Percentiles rank a stretch among this genome's conserved stretches.
phyloP scores from a whole-genome alignment of 208 protist genomes.

The Trypanosomatidae sp. region DNA sequence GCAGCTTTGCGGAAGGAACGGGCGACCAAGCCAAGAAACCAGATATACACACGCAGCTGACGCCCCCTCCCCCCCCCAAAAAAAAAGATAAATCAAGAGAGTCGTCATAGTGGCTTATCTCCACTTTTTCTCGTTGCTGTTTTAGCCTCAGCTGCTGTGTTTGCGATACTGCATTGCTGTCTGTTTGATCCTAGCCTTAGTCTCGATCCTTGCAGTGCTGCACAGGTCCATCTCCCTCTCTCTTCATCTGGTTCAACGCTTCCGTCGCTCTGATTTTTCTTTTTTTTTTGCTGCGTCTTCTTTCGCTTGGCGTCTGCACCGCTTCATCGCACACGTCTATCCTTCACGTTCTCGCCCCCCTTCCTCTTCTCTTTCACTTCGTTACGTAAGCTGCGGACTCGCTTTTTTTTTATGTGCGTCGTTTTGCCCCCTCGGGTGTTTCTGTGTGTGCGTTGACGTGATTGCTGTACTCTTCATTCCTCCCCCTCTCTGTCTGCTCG shows the following conservation, averaged over 20 bases:
- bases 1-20: not conserved
- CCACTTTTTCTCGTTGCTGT: not conserved
- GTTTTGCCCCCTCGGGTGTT: not conserved
- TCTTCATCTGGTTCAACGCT: not conserved
- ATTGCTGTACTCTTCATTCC: constrained; percentile 1
- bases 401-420: not conserved
- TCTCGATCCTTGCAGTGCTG: not conserved
- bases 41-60: not conserved
- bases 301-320: not conserved
- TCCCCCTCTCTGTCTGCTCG: not conserved
- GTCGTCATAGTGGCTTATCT: not conserved
- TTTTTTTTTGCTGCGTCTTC: not conserved
- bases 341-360: not conserved
- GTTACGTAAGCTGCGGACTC: not conserved
- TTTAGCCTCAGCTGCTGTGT: not conserved
- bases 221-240: not conserved
- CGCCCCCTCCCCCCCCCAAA: not conserved
- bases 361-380: not conserved
- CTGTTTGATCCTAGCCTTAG: not conserved
- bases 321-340: not conserved
- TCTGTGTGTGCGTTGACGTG: not conserved
- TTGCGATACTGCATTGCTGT: not conserved
- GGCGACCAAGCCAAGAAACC: not conserved
- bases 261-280: not conserved
- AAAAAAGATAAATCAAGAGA: not conserved